A percentile compares a stretch with the other conserved stretches of the same genome.
Conservation (phyloP, 441 rosid species). For the Populus hybrid region DNA sequence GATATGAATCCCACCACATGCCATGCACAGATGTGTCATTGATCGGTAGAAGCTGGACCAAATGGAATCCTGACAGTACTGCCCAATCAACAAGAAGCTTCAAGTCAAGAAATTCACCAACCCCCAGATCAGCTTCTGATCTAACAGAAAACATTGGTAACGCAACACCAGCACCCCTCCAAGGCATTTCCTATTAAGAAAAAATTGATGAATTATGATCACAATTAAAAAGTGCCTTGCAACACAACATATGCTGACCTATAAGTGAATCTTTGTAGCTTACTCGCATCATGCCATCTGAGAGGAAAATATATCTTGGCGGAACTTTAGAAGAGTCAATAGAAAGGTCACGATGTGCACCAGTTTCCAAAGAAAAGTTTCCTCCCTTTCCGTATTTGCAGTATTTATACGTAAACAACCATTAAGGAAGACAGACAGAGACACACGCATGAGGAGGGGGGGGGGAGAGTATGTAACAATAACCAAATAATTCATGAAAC, state of each 20-base stretch:
- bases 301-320: constrained; percentile 56
- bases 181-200: constrained; percentile 71
- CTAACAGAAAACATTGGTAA: constrained; percentile 93
- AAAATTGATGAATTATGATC: constrained; percentile 14
- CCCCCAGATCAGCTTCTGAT: constrained; percentile 86
- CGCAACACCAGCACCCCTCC: constrained; percentile 99
- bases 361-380: constrained; percentile 58
- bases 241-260: constrained; percentile 5
- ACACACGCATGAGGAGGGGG: constrained; percentile 43
- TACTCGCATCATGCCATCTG: constrained; percentile 98
- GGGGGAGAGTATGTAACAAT: not conserved
- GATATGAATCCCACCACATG: constrained; percentile 99
- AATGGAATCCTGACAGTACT: constrained; percentile 85
- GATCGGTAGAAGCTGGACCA: constrained; percentile 93
- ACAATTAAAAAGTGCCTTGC: constrained; percentile 6
- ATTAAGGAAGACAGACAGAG: constrained; percentile 45
- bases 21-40: constrained; percentile 95
- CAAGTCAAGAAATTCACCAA: constrained; percentile 96
- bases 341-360: constrained; percentile 62
- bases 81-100: constrained; percentile 95
- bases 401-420: constrained; percentile 65
- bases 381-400: constrained; percentile 65
- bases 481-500: constrained; percentile 10
- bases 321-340: constrained; percentile 48
- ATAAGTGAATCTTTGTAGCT: constrained; percentile 20